Percentiles rank a stretch among this genome's conserved stretches.
phyloP scores from a whole-genome alignment of 331 rosid species.

The Spiraea crenata region DNA sequence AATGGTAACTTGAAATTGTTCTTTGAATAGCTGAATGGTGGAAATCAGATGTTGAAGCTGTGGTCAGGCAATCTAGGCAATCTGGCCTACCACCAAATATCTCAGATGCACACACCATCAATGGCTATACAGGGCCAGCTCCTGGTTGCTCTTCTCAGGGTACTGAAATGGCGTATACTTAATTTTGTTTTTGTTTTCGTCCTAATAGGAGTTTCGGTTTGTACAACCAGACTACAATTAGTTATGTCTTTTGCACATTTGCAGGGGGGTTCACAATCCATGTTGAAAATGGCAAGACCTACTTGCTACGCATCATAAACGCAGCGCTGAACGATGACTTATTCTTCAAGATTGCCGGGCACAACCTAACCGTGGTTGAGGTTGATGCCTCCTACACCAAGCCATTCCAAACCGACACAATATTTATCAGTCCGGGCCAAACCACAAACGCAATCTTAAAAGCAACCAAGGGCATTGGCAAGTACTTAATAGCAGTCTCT shows the following conservation, averaged over 20 bases:
- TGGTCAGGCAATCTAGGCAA: slow-evolving; percentile 40
- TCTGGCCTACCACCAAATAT: slow-evolving; percentile 64
- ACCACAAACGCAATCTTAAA: slow-evolving; percentile 57
- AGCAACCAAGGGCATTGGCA: slow-evolving; percentile 45
- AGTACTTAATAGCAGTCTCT: slow-evolving; percentile 52
- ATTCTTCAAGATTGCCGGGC: slow-evolving; percentile 68
- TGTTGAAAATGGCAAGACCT: slow-evolving; percentile 67
- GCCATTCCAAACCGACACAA: slow-evolving; percentile 61
- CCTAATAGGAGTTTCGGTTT: background rate
- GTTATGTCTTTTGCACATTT: slow-evolving; percentile 14
- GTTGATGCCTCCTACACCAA: slow-evolving; percentile 67
- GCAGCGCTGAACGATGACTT: slow-evolving; percentile 72
- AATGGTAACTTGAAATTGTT: slow-evolving; percentile 2
- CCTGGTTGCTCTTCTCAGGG: slow-evolving; percentile 62
- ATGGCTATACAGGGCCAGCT: slow-evolving; percentile 58
- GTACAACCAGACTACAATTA: background rate
- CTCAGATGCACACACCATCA: slow-evolving; percentile 70
- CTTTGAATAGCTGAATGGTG: slow-evolving; percentile 63
- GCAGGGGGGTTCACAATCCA: slow-evolving; percentile 63
- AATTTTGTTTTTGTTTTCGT: background rate
- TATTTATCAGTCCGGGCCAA: slow-evolving; percentile 71
- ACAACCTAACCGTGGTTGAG: slow-evolving; percentile 56
- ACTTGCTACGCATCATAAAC: slow-evolving; percentile 63
- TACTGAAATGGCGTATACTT: slow-evolving; percentile 28
- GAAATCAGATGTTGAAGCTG: slow-evolving; percentile 76